Evolutionary conservation across 306 rosid species (phyloP), one percentile per base, ranked within the genome.

Genomic region (Vigna angularis): DNA sequence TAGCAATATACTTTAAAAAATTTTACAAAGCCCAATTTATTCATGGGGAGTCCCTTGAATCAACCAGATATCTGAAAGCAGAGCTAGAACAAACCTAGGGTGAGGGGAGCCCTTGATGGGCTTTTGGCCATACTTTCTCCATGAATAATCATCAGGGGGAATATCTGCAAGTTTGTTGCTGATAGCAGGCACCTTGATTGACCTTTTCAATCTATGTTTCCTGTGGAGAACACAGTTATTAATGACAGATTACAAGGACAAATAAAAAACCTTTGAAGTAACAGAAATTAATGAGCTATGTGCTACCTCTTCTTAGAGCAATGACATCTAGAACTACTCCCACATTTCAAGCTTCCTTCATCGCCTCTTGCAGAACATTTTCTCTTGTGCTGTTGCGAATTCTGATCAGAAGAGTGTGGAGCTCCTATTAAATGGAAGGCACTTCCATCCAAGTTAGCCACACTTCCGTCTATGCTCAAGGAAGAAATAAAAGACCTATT

Each of bases 81-180:
- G 52, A 78, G 36, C 22, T 47, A 53, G 61, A 55, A 70, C 61
- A 77, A 83, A 96, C 99, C 99, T 91, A 59, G 99, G 99, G 62
- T 96, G 99, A 71, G 99, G 99, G 63, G 99, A 96, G 47, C 99
- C 99, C 90, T 96, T 96, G 88, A 96, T 96, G 58, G 99, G 99
- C 87, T 96, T 96, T 88, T 96, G 99, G 72, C 99, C 99, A 3
- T 96, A 96, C 79, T 96, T 96, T 90, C 99, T 91, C 99, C 99
- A 96, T 44, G 99, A 96, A 81, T 87, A 96, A 86, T 96, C 98
- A 89, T 96, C 99, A 5, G 98, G 93, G 67, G 99, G 99, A 28
- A 96, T 96, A 84, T 96, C 99, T 2, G 99, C 98, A 70, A 96
- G 97, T 77, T 96, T 96, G 93, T 89, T 91, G 85, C 99, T 96